Evolutionary conservation across 2,329 filamentous ascomycete species (phyloP).

Genomic region (Neonectria neomacrospora): DNA sequence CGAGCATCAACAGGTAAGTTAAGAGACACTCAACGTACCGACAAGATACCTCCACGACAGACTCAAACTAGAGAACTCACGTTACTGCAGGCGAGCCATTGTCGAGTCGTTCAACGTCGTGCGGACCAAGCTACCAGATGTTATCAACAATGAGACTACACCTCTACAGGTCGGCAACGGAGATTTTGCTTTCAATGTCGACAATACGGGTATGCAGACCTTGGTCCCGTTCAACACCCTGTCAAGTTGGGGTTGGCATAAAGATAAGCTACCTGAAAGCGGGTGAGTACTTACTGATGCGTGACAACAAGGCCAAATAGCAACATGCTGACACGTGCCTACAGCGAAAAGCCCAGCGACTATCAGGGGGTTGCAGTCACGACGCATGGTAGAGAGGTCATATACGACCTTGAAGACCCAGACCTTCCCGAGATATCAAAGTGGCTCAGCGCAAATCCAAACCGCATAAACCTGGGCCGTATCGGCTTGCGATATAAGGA

Average conservation of each 20-base stretch:
- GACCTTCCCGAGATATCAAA: constrained; percentile 54
- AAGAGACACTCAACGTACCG: too few relatives aligned
- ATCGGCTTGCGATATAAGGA: constrained; percentile 54
- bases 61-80: too few relatives aligned
- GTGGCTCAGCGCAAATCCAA: constrained; percentile 64
- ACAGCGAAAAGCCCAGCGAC: constrained; percentile 18
- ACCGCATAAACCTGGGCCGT: constrained; percentile 56
- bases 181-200: constrained; percentile 61
- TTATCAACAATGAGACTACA: constrained; percentile 52
- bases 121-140: too few relatives aligned
- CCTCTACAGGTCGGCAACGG: constrained; percentile 64
- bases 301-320: not conserved
- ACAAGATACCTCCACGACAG: too few relatives aligned
- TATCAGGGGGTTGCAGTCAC: too few relatives aligned
- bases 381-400: constrained; percentile 52
- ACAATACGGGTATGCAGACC: constrained; percentile 57
- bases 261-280: constrained; percentile 55
- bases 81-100: too few relatives aligned
- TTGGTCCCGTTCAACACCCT: constrained; percentile 59
- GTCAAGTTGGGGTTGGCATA: constrained; percentile 63
- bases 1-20: too few relatives aligned
- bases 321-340: constrained; percentile 45
- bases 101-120: too few relatives aligned
- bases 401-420: constrained; percentile 52
- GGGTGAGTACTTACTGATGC: not conserved